phyloP scores from a whole-genome alignment of 1,139 yeast species.

The Debaryomyces fabryi region DNA sequence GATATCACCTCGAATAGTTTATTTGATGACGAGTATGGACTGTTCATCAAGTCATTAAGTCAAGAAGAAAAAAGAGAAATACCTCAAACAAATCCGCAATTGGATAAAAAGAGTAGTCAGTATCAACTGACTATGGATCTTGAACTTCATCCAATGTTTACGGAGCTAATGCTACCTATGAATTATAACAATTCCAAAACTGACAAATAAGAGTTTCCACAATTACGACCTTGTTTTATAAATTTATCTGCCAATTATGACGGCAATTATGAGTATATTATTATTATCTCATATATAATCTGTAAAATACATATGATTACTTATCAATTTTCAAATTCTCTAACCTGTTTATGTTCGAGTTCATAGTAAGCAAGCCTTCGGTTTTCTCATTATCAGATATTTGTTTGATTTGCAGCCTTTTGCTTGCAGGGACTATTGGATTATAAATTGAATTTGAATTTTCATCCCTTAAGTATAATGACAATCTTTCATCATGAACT shows the following conservation, averaged over 20 bases:
- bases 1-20: not conserved
- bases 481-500: constrained; percentile 67
- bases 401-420: constrained; percentile 19
- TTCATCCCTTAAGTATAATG: constrained; percentile 67
- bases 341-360: constrained; percentile 40
- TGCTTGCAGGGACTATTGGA: constrained; percentile 23
- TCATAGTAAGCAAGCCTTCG: constrained; percentile 28
- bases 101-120: constrained; percentile 2
- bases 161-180: constrained; percentile 16
- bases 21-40: not conserved
- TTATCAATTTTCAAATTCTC: constrained; percentile 30
- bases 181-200: constrained; percentile 11
- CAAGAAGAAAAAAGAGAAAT: not conserved
- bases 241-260: not conserved
- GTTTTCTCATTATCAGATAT: constrained; percentile 17
- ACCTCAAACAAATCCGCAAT: not conserved
- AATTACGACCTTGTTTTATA: not conserved
- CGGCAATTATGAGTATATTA: not conserved
- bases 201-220: not conserved
- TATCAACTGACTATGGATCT: constrained; percentile 6
- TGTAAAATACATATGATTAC: not conserved
- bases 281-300: not conserved
- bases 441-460: constrained; percentile 35
- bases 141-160: constrained; percentile 13
- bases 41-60: not conserved